These are phyloP conservation scores for Aquilaria sinensis DNA, from an alignment of 345 rosid species.

Conservation along the genomic window DNA sequence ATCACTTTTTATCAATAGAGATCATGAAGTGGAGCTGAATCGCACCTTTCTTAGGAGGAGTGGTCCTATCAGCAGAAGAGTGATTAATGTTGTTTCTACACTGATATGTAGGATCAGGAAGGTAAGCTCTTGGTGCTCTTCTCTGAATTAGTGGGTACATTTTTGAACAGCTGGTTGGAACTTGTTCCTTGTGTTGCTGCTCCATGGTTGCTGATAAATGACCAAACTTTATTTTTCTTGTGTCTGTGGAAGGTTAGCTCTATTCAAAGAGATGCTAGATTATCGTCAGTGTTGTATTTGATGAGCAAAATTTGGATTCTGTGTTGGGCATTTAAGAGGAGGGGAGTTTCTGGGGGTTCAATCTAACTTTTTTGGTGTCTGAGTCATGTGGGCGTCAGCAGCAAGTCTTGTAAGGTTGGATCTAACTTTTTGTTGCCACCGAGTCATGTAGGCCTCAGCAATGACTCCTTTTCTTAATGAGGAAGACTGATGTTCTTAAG, in stretches of 20 bases:
- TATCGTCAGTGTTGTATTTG: too few species aligned
- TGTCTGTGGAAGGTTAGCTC: too few species aligned
- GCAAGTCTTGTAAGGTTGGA: not conserved
- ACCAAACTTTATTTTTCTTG: too few species aligned
- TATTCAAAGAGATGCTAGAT: too few species aligned
- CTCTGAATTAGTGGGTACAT: conserved; percentile 20
- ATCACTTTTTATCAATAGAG: too few species aligned
- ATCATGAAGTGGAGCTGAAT: too few species aligned
- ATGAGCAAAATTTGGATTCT: too few species aligned
- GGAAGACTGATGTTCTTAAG: too few species aligned
- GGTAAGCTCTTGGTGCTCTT: conserved; percentile 20
- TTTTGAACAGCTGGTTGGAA: conserved; percentile 14
- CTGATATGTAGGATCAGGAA: conserved; percentile 21
- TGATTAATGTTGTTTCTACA: conserved; percentile 16
- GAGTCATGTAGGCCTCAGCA: not conserved
- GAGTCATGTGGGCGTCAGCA: not conserved
- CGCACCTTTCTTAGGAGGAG: conserved; percentile 31
- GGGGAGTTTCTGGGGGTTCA: too few species aligned
- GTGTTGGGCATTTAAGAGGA: too few species aligned
- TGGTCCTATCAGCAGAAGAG: conserved; percentile 24
- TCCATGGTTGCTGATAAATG: conserved; percentile 20
- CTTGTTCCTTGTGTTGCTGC: conserved; percentile 19
- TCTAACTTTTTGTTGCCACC: conserved; percentile 18
- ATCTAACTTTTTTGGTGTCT: too few species aligned
- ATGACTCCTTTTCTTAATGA: too few species aligned